Evolutionary conservation across 108 stramenopile genomes (phyloP), one percentile per base, ranked within the genome.

Genomic region (Epithemia pelagica): DNA sequence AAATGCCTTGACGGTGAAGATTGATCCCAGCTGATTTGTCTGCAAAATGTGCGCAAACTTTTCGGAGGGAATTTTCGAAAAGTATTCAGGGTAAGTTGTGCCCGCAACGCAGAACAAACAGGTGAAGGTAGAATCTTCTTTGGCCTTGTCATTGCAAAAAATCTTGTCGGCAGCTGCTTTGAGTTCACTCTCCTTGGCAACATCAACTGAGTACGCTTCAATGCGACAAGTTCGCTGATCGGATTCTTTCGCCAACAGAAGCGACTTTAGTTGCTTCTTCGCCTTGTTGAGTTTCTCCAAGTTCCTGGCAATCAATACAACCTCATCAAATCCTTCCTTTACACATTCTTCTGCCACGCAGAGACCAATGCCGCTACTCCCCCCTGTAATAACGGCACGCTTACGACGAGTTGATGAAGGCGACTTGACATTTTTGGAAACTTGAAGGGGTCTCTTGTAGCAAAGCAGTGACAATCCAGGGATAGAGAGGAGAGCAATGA

Each of bases 361-460:
- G 33, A 91, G 71, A 26, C 95, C 95, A 66, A 96, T 96, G 18
- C 95, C 95, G 53, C 74, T 79, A 46, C 73, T 75, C 33, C 95
- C 95, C 28, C 95, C 95, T 7, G 89, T 87, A 28, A 96, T 76
- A 31, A 94, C 66, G 25, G 88, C 90, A 59, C 91, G 95, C 56
- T 60, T 55, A 1, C 62, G 25, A 5, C 21, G 25, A 19, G 7
- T 27, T 27, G 56, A 10, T 15, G 37, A 46, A 46, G 15, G 18
- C 5, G 7, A 7, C 15, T 27, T 21, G 7, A 19, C 25, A 21
- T 58, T 58, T 8, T 23, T 23, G 18, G 25, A 21, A 20, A 20
- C 20, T 26, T 54, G 30, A 15, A 25, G 23, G 56, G 61, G 55
- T 30, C 82, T 80, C 8, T 79, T 79, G 64, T 76, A 72, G 23